These are phyloP conservation scores for Hexamita inflata DNA, from an alignment of 208 protist genomes.

Conservation along the genomic window DNA sequence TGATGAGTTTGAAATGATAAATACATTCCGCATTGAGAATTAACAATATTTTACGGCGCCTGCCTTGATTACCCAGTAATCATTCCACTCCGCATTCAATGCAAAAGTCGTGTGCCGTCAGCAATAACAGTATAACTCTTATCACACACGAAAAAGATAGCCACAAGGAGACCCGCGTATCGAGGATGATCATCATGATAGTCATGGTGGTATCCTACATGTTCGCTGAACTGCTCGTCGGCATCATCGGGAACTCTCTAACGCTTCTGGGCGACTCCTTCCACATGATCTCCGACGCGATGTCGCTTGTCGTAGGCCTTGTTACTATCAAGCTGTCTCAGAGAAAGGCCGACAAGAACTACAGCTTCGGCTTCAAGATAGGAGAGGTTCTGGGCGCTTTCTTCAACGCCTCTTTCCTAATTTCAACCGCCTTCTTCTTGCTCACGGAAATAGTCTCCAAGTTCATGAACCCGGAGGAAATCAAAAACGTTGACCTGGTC, in stretches of 20 bases:
- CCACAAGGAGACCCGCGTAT: neutral
- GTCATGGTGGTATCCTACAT: slow-evolving; percentile 19
- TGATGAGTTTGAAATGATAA: no score
- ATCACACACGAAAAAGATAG: neutral
- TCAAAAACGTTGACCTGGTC: slow-evolving; percentile 10
- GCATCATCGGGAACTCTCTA: slow-evolving; percentile 10
- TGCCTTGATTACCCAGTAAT: no score
- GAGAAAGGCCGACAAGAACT: neutral
- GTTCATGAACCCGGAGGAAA: neutral
- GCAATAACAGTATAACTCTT: no score
- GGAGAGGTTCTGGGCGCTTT: neutral
- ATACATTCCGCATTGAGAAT: no score
- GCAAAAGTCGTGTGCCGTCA: no score
- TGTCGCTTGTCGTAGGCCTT: slow-evolving; percentile 1
- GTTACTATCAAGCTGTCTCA: neutral
- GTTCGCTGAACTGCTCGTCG: slow-evolving; percentile 21
- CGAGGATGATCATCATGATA: slow-evolving; percentile 10
- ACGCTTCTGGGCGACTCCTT: slow-evolving; percentile 10
- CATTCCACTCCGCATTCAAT: no score
- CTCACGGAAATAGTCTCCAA: slow-evolving; percentile 3
- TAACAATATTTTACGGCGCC: no score
- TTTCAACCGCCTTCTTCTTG: slow-evolving; percentile 20
- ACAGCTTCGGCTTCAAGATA: slow-evolving; percentile 6
- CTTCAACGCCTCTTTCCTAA: slow-evolving; percentile 18
- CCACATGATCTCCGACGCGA: slow-evolving; percentile 15